These are phyloP conservation scores for Linnemannia hyalina DNA, from an alignment of 192 early-diverging fungal genomes.

Conservation along the genomic window DNA sequence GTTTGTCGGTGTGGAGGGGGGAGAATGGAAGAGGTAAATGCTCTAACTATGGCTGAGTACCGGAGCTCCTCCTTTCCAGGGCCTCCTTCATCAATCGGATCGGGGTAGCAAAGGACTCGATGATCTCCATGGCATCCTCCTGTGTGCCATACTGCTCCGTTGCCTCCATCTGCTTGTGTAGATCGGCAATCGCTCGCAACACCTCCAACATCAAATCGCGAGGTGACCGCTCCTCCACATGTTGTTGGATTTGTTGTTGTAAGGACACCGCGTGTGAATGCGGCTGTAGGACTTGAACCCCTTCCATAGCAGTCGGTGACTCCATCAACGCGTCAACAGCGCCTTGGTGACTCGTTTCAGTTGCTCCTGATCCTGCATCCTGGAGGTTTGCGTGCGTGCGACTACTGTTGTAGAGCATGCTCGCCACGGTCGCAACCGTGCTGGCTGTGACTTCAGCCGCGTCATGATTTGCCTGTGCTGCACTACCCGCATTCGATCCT, in stretches of 20 bases:
- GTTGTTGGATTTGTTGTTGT: slow-evolving; percentile 4
- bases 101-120: slow-evolving; percentile 42
- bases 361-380: neutral
- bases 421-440: neutral
- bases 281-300: neutral
- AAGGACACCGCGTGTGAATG: neutral
- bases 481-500: neutral
- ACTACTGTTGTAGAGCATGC: neutral
- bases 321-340: neutral
- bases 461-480: neutral
- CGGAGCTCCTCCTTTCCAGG: slow-evolving; percentile 28
- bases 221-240: slow-evolving; percentile 1
- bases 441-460: neutral
- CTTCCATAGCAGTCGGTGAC: neutral
- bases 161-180: slow-evolving; percentile 51
- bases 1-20: neutral
- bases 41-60: slow-evolving; percentile 1
- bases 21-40: neutral
- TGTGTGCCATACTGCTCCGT: slow-evolving; percentile 38
- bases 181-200: slow-evolving; percentile 36
- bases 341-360: neutral
- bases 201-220: slow-evolving; percentile 49
- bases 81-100: slow-evolving; percentile 53
- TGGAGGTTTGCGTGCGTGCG: neutral
- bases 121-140: slow-evolving; percentile 48